phyloP scores from a whole-genome alignment of 129 eudicot species.

The sunflower (Helianthus annuus) region DNA sequence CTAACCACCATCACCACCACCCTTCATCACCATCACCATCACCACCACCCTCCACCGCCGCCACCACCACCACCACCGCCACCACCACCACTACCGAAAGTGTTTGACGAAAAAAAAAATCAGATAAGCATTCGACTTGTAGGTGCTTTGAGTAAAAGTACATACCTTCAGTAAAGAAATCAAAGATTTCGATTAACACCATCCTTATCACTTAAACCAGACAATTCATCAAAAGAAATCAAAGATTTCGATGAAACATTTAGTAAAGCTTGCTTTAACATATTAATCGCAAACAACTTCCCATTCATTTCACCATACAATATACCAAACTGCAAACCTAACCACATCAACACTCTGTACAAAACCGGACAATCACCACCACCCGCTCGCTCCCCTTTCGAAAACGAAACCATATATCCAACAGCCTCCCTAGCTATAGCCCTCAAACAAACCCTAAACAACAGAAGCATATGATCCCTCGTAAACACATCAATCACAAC shows the following conservation, averaged over 20 bases:
- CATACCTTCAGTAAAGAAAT: too few species aligned
- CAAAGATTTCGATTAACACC: conserved; percentile 30
- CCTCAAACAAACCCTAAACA: too few species aligned
- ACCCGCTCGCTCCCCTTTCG: conserved; percentile 8
- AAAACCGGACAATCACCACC: conserved; percentile 53
- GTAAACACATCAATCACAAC: too few species aligned
- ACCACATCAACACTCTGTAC: conserved; percentile 57
- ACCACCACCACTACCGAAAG: too few species aligned
- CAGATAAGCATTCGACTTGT: too few species aligned
- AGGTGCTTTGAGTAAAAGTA: conserved; percentile 16
- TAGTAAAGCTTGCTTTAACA: conserved; percentile 52
- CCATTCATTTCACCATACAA: conserved; percentile 77
- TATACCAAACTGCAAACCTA: conserved; percentile 54
- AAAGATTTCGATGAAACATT: conserved; percentile 32
- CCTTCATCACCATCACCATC: too few species aligned
- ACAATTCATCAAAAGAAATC: conserved; percentile 36
- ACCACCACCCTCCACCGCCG: too few species aligned
- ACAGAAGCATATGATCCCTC: too few species aligned
- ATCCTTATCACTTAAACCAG: conserved; percentile 14
- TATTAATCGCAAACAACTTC: conserved; percentile 49
- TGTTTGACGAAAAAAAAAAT: too few species aligned
- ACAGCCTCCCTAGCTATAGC: conserved; percentile 54
- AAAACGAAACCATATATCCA: conserved; percentile 15
- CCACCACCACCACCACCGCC: too few species aligned
- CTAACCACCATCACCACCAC: too few species aligned